A percentile compares a stretch with the other conserved stretches of the same genome.
Conservation (phyloP, 2,329 filamentous ascomycete species). For the Alternaria triticina region DNA sequence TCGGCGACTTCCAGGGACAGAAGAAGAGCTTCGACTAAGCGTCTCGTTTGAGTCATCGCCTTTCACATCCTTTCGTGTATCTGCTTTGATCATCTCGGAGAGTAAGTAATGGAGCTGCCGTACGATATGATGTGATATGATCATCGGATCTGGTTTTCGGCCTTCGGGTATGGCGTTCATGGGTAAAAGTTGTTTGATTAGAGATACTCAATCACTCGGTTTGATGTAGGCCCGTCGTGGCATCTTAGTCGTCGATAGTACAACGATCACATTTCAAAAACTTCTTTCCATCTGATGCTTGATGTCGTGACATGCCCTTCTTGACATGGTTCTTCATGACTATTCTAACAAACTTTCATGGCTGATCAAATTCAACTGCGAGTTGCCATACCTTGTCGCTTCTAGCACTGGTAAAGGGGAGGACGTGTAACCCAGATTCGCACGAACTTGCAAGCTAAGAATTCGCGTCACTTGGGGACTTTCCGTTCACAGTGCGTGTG, state of each 20-base stretch:
- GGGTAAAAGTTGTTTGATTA: conserved; percentile 22
- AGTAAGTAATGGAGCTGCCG: conserved; percentile 32
- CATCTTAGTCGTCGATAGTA: conserved; percentile 19
- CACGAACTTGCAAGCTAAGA: too few relatives aligned
- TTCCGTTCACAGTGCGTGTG: too few relatives aligned
- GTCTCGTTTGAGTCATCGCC: conserved; percentile 3
- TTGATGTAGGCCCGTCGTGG: conserved; percentile 5
- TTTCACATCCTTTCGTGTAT: conserved; percentile 16
- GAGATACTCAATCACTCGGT: conserved; percentile 5
- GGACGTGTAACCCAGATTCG: too few relatives aligned
- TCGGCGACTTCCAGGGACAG: conserved; percentile 75
- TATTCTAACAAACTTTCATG: too few relatives aligned
- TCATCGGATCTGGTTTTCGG: conserved; percentile 14
- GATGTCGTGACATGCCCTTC: background rate
- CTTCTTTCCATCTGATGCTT: background rate
- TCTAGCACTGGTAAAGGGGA: too few relatives aligned
- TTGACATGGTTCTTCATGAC: too few relatives aligned
- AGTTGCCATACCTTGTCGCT: too few relatives aligned
- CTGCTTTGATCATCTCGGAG: conserved; percentile 26
- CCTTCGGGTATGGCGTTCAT: conserved; percentile 18
- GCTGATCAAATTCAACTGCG: too few relatives aligned
- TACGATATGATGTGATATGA: conserved; percentile 26
- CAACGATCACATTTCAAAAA: conserved; percentile 4
- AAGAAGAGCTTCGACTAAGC: conserved; percentile 71
- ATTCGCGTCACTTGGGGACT: too few relatives aligned